Evolutionary conservation across 352 stramenopile species (phyloP).

Genomic region (Paralagenidium karlingii): DNA sequence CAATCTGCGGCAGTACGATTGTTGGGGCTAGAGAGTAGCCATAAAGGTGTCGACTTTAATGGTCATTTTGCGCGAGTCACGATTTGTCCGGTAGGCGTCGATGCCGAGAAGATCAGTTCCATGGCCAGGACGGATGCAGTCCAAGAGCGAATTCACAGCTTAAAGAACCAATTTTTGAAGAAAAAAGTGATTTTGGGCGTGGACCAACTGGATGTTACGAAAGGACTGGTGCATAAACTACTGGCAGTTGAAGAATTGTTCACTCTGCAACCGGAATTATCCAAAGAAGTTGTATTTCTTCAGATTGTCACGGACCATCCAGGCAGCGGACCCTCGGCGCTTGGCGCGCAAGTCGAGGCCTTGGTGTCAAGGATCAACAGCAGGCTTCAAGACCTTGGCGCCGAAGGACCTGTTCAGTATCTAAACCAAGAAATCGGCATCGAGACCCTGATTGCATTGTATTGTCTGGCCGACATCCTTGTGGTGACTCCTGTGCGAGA

Average conservation of each 20-base stretch:
- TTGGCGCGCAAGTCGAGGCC: conserved; percentile 81
- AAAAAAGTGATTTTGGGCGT: conserved; percentile 81
- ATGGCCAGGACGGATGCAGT: conserved; percentile 45
- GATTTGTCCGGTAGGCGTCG: conserved; percentile 80
- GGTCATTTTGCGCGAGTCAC: conserved; percentile 82
- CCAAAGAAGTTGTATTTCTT: conserved; percentile 90
- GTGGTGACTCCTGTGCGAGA: conserved; percentile 81
- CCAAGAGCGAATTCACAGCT: conserved; percentile 44
- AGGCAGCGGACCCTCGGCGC: conserved; percentile 33
- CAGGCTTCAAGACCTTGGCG: conserved; percentile 82
- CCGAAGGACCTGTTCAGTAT: conserved; percentile 82
- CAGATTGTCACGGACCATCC: conserved; percentile 79
- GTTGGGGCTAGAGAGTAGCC: conserved; percentile 77
- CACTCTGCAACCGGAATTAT: conserved; percentile 76
- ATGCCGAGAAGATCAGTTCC: conserved; percentile 65
- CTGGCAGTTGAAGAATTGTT: conserved; percentile 83
- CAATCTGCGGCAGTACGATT: conserved; percentile 76
- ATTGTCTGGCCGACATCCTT: conserved; percentile 68
- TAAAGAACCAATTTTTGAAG: conserved; percentile 54
- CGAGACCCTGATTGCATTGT: conserved; percentile 83
- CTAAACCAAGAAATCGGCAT: conserved; percentile 81
- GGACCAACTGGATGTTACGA: conserved; percentile 79
- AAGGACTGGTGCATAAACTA: conserved; percentile 86
- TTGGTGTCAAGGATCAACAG: conserved; percentile 87
- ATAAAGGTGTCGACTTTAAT: conserved; percentile 82